Base-by-base conservation (phyloP, 176 grass and related monocot species). In the Aegilops longissima region DNA sequence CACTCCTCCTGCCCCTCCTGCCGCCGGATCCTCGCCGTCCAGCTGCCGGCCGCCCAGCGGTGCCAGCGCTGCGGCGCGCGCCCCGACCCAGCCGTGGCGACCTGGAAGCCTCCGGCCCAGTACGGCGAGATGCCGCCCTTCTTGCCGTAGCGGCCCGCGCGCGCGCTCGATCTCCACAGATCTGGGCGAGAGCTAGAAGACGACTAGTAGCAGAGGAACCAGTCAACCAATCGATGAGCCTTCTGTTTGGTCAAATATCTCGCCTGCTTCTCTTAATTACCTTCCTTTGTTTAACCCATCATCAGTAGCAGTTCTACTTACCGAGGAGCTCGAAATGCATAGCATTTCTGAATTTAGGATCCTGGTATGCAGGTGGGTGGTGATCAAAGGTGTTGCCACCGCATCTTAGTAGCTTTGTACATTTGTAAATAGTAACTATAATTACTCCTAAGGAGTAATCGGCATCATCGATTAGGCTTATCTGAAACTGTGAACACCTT, bases 1-100 rank as follows among this genome's bases (percentile, higher is more conserved):
- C 93, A 89, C 82, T 93, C 93, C 10, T 90, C 93, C 67, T 95
- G 93, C 76, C 93, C 93, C 8, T 89, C 90, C 7, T 95, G 93
- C 79, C 88, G 93, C 27, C 69, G 80, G 29, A 82, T 93, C 83
- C 86, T 95, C 1, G 89, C 42, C 31, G 75, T 84, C 25, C 24
- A 66, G 14, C 90, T 92, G 45, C 93, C 88, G 4, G 63, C 88
- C 3, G 82, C 70, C 62, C 80, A 85, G 73, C 79, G 75, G 1
- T 91, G 90, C 86, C 31, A 59, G 54, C 86, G 90, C 86, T 88
- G 90, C 78, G 82, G 86, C 31, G 84, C 83, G n/a, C 51, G 90
- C 12, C 74, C 90, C 16, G 79, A 44, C 11, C 31, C 73, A 2
- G 31, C 39, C 8, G 20, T 11, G 3, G 25, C 18, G 52, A 39